Conservation (phyloP, 2,329 filamentous ascomycete genomes). For the Alternaria arbusti region DNA sequence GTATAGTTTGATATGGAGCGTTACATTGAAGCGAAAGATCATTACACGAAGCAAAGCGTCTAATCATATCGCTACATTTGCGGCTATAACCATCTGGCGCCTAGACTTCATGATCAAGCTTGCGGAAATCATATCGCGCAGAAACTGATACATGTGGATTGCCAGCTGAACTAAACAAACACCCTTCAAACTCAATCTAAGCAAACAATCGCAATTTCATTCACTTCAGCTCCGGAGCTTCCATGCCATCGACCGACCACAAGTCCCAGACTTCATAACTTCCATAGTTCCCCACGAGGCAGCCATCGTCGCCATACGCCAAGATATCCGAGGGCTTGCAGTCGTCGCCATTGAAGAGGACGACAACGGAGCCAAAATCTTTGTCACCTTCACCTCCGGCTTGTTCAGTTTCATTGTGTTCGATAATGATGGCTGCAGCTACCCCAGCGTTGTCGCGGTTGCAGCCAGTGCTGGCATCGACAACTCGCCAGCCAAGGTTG, state of each 20-base stretch:
- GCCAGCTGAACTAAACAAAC: background rate
- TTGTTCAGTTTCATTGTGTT: background rate
- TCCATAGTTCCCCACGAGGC: slow-evolving; percentile 8
- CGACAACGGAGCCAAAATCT: slow-evolving; percentile 11
- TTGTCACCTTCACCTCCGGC: slow-evolving; percentile 5
- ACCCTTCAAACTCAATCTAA: background rate
- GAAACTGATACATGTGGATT: background rate
- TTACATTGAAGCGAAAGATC: background rate
- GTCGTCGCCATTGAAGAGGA: slow-evolving; percentile 12
- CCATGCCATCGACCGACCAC: slow-evolving; percentile 6
- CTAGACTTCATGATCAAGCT: background rate
- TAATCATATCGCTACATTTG: background rate
- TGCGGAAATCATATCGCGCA: background rate
- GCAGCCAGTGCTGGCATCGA: slow-evolving; percentile 7
- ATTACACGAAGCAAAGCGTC: background rate
- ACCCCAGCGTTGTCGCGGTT: slow-evolving; percentile 6
- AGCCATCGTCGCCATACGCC: slow-evolving; percentile 8
- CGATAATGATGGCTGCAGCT: slow-evolving; percentile 1
- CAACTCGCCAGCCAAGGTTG: background rate
- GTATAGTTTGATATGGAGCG: background rate
- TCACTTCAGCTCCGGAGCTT: background rate
- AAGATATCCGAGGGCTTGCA: slow-evolving; percentile 14
- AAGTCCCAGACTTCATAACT: slow-evolving; percentile 15
- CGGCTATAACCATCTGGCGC: background rate
- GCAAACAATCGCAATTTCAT: background rate